Base-by-base conservation (phyloP, 257 asterid species). In the Echites panduratus region DNA sequence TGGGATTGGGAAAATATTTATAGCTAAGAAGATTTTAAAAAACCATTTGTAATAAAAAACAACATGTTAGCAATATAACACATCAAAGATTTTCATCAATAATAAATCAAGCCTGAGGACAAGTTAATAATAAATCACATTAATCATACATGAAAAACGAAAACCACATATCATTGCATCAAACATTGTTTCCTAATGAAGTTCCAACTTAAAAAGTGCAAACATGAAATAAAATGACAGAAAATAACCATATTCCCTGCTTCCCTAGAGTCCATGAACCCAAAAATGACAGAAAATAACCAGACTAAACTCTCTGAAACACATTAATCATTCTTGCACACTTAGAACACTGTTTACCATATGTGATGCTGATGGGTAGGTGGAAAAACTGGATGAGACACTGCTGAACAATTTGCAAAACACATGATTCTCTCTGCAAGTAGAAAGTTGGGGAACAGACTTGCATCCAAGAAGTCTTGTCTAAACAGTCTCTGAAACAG, bases 231-330 rank as follows among this genome's bases (percentile, higher is more conserved):
- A 98, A 95, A 72, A 92, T 92, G 84, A 92, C 99, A 75, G 99
- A n/a, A n/a, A n/a, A n/a, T 96, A 79, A 98, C 98, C 99, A 95
- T 95, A 79, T 95, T 98, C 99, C 99, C 92, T 68, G 99, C 99
- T 85, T 92, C 98, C 99, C 99, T 95, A 73, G 10, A 80, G 72
- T 20, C 75, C 75, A 82, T 63, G 72, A 69, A 64, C 66, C 49
- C 45, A 72, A 52, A n/a, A 40, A 47, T 57, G 44, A 45, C 32
- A 20, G 8, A 59, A 40, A 27, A 14, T 45, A 61, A 7, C 24
- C 54, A 32, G 29, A 53, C 32, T 27, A 59, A 67, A 24, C 70
- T 35, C 49, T 11, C 29, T 59, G 35, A 32, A 54, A 68, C 9
- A 32, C 10, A 59, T 13, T 43, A 62, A 38, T 32, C 44, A 16